These are phyloP conservation scores for Backusella luteola DNA, from an alignment of 192 early-diverging fungal genomes.

Conservation along the genomic window DNA sequence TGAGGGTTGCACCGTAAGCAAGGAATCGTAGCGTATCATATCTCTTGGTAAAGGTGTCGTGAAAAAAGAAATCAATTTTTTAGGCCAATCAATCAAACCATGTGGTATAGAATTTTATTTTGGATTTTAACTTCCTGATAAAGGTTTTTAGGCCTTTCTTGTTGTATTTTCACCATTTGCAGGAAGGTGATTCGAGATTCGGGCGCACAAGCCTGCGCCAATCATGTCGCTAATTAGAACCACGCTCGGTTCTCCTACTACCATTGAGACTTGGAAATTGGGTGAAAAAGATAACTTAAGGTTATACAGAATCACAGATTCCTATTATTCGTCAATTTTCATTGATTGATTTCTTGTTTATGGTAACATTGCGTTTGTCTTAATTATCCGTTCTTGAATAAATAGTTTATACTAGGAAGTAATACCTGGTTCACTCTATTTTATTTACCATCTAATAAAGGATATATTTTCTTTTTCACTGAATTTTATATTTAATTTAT, in stretches of 20 bases:
- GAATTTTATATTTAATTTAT: not conserved
- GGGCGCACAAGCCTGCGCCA: not conserved
- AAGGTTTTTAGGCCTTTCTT: constrained; percentile 5
- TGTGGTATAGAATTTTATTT: constrained; percentile 1
- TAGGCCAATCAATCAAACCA: not conserved
- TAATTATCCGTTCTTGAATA: constrained; percentile 8
- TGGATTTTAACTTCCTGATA: constrained; percentile 1
- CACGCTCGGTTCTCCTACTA: not conserved
- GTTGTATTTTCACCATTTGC: not conserved
- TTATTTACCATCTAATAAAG: constrained; percentile 1
- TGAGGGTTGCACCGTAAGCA: not conserved
- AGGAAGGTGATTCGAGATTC: not conserved
- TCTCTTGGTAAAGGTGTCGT: not conserved
- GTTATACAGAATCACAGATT: not conserved
- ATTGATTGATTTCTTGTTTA: not conserved
- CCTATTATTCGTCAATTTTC: not conserved
- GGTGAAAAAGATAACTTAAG: not conserved
- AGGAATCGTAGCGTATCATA: not conserved
- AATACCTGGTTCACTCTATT: not conserved
- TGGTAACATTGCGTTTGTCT: not conserved
- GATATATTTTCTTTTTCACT: not conserved
- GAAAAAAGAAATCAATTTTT: constrained; percentile 5
- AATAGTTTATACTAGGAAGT: not conserved
- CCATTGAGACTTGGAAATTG: not conserved
- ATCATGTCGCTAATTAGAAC: not conserved